Percentiles rank a stretch among this genome's conserved stretches.
Evolutionary conservation across 306 rosid species (phyloP).

Genomic region (Rosa chinensis): DNA sequence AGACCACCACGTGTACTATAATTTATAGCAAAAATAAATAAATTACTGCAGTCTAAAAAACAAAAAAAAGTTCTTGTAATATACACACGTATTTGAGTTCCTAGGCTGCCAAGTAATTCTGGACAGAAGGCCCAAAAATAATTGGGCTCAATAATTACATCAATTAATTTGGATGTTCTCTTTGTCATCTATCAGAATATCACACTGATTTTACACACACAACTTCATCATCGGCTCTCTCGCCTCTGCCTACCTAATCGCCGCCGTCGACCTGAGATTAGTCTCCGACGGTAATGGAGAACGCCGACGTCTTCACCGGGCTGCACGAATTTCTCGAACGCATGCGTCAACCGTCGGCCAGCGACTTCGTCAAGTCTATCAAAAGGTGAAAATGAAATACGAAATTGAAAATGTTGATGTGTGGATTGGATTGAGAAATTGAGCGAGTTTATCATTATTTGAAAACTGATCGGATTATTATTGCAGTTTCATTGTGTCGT

Average conservation of each 20-base stretch:
- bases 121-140: neutral
- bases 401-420: neutral
- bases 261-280: neutral
- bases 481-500: slow-evolving; percentile 89
- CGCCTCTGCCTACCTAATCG: neutral
- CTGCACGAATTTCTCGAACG: slow-evolving; percentile 92
- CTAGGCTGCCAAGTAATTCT: neutral
- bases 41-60: no score
- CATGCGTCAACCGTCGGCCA: slow-evolving; percentile 96
- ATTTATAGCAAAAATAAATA: no score
- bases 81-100: no score
- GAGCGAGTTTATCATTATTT: neutral
- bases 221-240: neutral
- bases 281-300: slow-evolving; percentile 57
- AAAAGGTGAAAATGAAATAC: slow-evolving; percentile 49
- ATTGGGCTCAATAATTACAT: neutral
- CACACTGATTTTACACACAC: neutral
- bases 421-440: neutral
- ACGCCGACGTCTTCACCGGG: slow-evolving; percentile 84
- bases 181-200: no score
- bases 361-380: slow-evolving; percentile 93
- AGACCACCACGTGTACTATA: no score
- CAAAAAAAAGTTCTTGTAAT: no score
- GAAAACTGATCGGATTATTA: neutral
- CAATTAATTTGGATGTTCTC: no score